Evolutionary conservation across 352 stramenopile genomes (phyloP), one percentile per base, ranked within the genome.

Genomic region (Aphanomyces invadans): DNA sequence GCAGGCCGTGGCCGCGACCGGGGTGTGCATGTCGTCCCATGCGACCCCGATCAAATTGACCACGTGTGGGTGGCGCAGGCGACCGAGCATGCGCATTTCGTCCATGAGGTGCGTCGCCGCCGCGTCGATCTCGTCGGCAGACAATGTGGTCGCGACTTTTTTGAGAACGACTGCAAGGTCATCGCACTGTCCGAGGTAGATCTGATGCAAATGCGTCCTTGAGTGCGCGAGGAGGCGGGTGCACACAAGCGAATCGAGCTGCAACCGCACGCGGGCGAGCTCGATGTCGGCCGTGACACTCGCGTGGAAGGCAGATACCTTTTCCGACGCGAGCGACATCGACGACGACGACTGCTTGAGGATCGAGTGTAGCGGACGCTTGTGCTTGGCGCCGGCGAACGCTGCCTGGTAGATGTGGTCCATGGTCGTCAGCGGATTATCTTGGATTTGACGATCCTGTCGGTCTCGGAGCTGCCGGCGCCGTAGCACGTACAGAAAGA

Each of bases 161-260:
- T 67, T 67, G 49, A 67, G 26, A 1, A 31, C 60, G 25, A 67
- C 46, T 11, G 31, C 19, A 0, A 2, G 9, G 31, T 57, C 60
- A 2, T 67, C 49, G 23, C 25, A 45, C 33, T 59, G 21, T 9
- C 60, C 60, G 33, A 67, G 33, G 38, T 44, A 67, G 23, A 60
- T 28, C n/a, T 59, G 42, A 23, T 67, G 57, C 2, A 44, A 4
- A n/a, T 32, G 25, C 32, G 42, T 46, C 17, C 48, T 11, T 2
- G 60, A 67, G 23, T 51, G 60, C 0, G 33, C 60, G 12, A 67
- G 26, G 29, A 7, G 49, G 4, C 60, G 60, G 12, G 60, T 67
- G 11, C 2, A 2, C 28, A 67, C 29, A 21, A 67, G 38, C 4
- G 42, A 25, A 3, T 44, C 19, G 7, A 31, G 5, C 4, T 39